Percentiles rank a stretch among this genome's conserved stretches.
These are phyloP conservation scores for Penicillium arizonense DNA, from an alignment of 495 filamentous ascomycete species.

Conservation along the genomic window DNA sequence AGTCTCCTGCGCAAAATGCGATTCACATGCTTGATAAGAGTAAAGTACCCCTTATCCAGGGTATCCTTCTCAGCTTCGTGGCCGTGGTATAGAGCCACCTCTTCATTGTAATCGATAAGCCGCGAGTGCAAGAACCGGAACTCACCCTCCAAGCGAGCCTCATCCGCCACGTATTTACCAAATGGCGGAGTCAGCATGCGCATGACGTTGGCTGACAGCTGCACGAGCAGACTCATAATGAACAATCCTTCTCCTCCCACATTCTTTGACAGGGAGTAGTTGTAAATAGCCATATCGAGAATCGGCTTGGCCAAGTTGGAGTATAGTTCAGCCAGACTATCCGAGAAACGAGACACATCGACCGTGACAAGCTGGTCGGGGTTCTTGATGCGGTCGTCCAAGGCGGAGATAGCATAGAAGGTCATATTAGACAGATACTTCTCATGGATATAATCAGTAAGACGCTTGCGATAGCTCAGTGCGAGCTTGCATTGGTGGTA, in stretches of 20 bases:
- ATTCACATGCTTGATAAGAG: slow-evolving; percentile 97
- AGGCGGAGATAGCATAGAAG: slow-evolving; percentile 91
- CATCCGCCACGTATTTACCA: slow-evolving; percentile 96
- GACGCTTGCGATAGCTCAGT: slow-evolving; percentile 83
- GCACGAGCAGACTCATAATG: slow-evolving; percentile 90
- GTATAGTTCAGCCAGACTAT: slow-evolving; percentile 91
- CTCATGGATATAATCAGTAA: slow-evolving; percentile 90
- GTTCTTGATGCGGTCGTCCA: slow-evolving; percentile 98
- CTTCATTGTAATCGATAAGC: slow-evolving; percentile 92
- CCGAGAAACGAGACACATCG: slow-evolving; percentile 93
- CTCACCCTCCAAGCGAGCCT: slow-evolving; percentile 90
- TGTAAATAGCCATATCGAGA: slow-evolving; percentile 95
- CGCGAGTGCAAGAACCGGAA: slow-evolving; percentile 94
- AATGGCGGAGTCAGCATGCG: slow-evolving; percentile 95
- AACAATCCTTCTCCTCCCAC: slow-evolving; percentile 94
- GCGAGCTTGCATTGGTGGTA: slow-evolving; percentile 96
- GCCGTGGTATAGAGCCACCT: slow-evolving; percentile 88
- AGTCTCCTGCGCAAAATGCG: slow-evolving; percentile 85
- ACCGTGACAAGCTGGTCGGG: slow-evolving; percentile 97
- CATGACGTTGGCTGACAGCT: slow-evolving; percentile 91
- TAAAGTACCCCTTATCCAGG: slow-evolving; percentile 97
- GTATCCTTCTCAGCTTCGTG: slow-evolving; percentile 97
- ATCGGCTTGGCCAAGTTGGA: slow-evolving; percentile 96
- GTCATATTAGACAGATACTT: slow-evolving; percentile 95
- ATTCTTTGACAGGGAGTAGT: slow-evolving; percentile 84